Percentiles rank a stretch among this genome's conserved stretches.
phyloP scores from a whole-genome alignment of 345 rosid species.

The Acer saccharum region DNA sequence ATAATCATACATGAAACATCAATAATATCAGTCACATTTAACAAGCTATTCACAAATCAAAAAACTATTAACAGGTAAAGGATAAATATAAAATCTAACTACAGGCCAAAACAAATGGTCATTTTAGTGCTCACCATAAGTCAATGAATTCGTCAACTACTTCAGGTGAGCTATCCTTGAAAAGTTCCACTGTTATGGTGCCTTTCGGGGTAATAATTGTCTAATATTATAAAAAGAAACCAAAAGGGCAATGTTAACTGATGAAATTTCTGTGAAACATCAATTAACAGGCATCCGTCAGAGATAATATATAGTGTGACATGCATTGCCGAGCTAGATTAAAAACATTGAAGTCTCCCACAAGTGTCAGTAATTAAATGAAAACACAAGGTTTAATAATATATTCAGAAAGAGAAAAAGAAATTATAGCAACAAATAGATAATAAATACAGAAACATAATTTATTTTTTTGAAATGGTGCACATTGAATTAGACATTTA shows the following conservation, averaged over 20 bases:
- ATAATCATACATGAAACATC: neutral
- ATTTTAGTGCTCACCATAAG: conserved; percentile 42
- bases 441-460: neutral
- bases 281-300: neutral
- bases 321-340: neutral
- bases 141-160: conserved; percentile 72
- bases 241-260: neutral
- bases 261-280: neutral
- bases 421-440: neutral
- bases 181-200: conserved; percentile 60
- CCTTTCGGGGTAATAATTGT: conserved; percentile 69
- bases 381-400: neutral
- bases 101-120: neutral
- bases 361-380: neutral
- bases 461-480: no score
- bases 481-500: neutral
- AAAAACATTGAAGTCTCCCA: neutral
- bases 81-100: neutral
- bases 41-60: neutral
- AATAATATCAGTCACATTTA: neutral
- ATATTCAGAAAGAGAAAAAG: neutral
- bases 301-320: neutral
- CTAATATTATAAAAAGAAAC: conserved; percentile 34
- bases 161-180: conserved; percentile 62
- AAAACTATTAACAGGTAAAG: neutral